Evolutionary conservation across 2,329 filamentous ascomycete genomes (phyloP).

Genomic region (Colletotrichum sp.): DNA sequence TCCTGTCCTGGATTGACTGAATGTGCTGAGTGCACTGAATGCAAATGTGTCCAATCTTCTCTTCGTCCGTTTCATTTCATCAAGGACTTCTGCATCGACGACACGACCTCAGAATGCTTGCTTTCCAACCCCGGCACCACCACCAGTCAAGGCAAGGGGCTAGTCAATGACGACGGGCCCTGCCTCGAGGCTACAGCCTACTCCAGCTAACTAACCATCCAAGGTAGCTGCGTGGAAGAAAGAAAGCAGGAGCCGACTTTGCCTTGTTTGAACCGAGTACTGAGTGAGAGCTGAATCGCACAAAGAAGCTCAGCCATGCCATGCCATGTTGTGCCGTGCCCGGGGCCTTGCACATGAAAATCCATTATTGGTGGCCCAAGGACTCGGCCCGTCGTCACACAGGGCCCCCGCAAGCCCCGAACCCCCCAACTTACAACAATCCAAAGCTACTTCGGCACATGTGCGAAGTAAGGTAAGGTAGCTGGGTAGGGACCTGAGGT

Average conservation of each 20-base stretch:
- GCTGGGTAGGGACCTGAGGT: background rate
- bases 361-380: background rate
- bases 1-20: background rate
- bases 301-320: background rate
- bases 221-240: background rate
- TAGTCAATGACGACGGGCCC: background rate
- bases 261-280: background rate
- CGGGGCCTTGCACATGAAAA: background rate
- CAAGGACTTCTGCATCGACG: background rate
- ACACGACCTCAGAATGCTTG: background rate
- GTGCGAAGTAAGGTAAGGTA: background rate
- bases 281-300: background rate
- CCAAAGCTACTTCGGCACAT: background rate
- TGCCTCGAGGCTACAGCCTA: background rate
- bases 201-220: background rate
- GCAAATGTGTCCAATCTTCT: background rate
- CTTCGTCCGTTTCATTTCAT: background rate
- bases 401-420: background rate
- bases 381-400: background rate
- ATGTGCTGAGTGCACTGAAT: background rate
- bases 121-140: background rate
- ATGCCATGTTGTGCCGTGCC: background rate
- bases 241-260: background rate
- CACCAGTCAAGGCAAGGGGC: background rate
- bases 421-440: background rate